Evolutionary conservation across 306 rosid genomes (phyloP), one percentile per base, ranked within the genome.

Genomic region (Casuarina cunninghamiana): DNA sequence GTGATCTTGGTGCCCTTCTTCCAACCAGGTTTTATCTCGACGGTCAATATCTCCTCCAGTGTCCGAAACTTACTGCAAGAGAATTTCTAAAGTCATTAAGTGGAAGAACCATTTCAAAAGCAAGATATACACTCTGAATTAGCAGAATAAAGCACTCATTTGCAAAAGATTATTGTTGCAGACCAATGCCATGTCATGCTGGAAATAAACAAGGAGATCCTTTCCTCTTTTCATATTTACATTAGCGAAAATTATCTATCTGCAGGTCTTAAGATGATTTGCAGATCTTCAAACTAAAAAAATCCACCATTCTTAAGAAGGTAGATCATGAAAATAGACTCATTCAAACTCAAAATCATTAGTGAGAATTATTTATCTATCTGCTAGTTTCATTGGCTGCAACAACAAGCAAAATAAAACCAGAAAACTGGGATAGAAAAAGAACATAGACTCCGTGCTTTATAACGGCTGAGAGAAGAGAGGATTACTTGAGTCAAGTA

Each of bases 1-100:
- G 97, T 91, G 54, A 95, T 81, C 90, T 90, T 95, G 39, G 98
- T 95, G 57, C 99, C 99, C 81, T 91, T 95, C 85, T 95, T 95
- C 99, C 99, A 95, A 55, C 99, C 99, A 38, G 98, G 96, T 82
- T 83, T 93, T 72, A 95, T 81, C 80, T 95, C 93, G 16, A 95
- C 86, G 11, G 97, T 93, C 86, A 95, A 80, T 75, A 95, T 93
- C 94, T 95, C 99, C 79, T 91, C 99, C 83, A 86, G 80, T 9
- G 81, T 85, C 71, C 79, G 86, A 60, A 53, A 71, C 69, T 84
- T 90, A 45, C 99, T 95, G 91, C 83, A 93, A 89, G 54, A 45
- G 69, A 78, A 79, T 82, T 39, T 73, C 71, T 32, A 37, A 16
- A n/a, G 43, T 69, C 78, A 83, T 73, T 76, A 73, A 82, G 48